phyloP scores from a whole-genome alignment of 306 rosid species.

The Acacia confusa region DNA sequence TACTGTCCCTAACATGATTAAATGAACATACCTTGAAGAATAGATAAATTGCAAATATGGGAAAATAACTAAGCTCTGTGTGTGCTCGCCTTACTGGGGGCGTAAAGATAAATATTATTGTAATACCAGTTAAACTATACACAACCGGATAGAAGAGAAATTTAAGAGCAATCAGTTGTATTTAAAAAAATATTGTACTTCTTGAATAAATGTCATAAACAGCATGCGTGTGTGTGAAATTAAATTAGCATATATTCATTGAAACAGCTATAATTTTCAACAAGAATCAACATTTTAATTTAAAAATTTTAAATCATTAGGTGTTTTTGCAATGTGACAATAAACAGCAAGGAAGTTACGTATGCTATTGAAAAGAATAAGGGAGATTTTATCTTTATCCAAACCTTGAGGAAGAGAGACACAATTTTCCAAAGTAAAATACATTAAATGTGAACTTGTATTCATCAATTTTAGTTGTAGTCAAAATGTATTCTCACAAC shows the following conservation, averaged over 20 bases:
- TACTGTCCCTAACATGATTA: neutral
- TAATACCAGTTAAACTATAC: neutral
- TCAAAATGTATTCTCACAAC: neutral
- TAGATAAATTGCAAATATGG: neutral
- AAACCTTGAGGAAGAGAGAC: neutral
- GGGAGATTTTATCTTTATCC: neutral
- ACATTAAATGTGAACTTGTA: neutral
- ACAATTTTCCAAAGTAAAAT: conserved; percentile 5
- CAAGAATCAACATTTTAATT: neutral
- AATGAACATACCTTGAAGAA: neutral
- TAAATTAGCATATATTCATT: neutral
- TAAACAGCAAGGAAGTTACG: neutral
- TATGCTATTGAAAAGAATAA: neutral
- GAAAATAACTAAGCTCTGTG: neutral
- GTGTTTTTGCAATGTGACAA: neutral
- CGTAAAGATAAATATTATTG: neutral
- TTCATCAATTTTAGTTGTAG: neutral
- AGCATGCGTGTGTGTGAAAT: neutral
- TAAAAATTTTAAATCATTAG: neutral
- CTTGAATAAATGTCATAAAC: neutral
- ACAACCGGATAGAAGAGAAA: neutral
- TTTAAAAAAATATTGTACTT: neutral
- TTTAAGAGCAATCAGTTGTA: neutral
- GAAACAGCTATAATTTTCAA: neutral
- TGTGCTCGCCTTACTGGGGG: neutral